Conservation (phyloP, 441 rosid species). For the Arabidopsis hybrid region DNA sequence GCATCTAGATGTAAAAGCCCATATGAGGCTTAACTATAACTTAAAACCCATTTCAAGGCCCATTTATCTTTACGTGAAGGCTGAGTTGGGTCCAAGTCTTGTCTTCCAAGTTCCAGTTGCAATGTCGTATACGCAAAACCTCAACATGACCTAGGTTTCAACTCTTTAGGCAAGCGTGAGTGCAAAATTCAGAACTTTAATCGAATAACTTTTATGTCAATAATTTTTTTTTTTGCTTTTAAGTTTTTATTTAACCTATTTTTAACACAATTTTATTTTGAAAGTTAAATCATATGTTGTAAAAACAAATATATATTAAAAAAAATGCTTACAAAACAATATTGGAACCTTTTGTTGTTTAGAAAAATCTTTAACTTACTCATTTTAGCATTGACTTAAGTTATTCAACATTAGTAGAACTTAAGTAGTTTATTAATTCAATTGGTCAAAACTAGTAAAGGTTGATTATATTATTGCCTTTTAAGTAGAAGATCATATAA, state of each 20-base stretch:
- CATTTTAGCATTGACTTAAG: not conserved
- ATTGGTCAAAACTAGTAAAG: not conserved
- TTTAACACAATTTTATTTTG: not conserved
- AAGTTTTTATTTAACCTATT: not conserved
- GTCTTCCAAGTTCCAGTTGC: slow-evolving; percentile 32
- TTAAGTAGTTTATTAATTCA: not conserved
- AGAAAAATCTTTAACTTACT: not conserved
- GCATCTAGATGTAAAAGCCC: slow-evolving; percentile 3
- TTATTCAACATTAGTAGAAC: not conserved
- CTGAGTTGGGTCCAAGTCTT: slow-evolving; percentile 22
- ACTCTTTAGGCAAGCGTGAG: not conserved
- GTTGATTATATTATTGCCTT: not conserved
- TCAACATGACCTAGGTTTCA: slow-evolving; percentile 20
- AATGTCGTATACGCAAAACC: slow-evolving; percentile 40
- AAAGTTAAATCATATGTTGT: not conserved
- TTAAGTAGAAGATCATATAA: not conserved
- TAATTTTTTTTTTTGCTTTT: not conserved
- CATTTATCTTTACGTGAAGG: slow-evolving; percentile 37
- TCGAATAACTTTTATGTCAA: not conserved
- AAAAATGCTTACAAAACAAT: not conserved
- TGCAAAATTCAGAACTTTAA: not conserved
- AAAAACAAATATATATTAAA: not conserved
- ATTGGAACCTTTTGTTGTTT: not conserved
- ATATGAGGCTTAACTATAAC: not conserved
- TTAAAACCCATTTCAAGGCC: slow-evolving; percentile 14